Base-by-base conservation (phyloP, 2,329 filamentous ascomycete genomes). In the Truncatella angustata region DNA sequence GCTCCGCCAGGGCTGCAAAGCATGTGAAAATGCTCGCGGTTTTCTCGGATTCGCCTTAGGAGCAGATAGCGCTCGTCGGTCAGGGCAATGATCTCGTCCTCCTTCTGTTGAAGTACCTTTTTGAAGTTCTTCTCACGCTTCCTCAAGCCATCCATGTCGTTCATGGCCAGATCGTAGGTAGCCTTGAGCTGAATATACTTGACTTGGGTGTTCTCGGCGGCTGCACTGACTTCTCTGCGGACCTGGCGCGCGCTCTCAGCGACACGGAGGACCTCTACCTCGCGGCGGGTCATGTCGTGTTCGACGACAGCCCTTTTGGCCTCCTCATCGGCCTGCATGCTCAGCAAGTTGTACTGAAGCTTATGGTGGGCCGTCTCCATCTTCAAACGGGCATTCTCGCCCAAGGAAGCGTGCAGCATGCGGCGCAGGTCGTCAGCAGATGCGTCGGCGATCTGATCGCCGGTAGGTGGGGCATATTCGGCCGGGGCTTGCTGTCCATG, bases 311-410 rank as follows among this genome's bases (percentile, higher is more conserved):
- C 91, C 23, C 91, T 85, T 70, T 95, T 92, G 9, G 90, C 83
- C 26, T 91, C 87, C 60, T 96, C 91, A 45, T 87, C 85, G 50
- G 89, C 91, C 64, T 96, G 90, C 58, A 97, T 85, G 48, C 83
- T 85, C 24, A 96, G 80, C 64, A 97, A 81, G 61, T 87, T 91
- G 65, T 92, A 88, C 68, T 97, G 93, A 50, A 97, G 76, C 71
- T 94, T 95, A 73, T 94, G 88, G 67, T 97, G 92, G 28, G 92
- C 89, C 14, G 88, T 86, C 54, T 92, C 88, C 75, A 91, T 92
- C 63, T 94, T 90, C 45, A 86, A 70, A 60, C 76, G 79, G 42
- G 77, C 74, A 54, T 84, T 79, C 58, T 86, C 80, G 20, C 74
- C 75, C 37, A 85, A 69, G 56, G 75, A 77, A 3, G 70, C 69